Conservation (phyloP, 75 land plant genomes). For the Pinus tabuliformis region DNA sequence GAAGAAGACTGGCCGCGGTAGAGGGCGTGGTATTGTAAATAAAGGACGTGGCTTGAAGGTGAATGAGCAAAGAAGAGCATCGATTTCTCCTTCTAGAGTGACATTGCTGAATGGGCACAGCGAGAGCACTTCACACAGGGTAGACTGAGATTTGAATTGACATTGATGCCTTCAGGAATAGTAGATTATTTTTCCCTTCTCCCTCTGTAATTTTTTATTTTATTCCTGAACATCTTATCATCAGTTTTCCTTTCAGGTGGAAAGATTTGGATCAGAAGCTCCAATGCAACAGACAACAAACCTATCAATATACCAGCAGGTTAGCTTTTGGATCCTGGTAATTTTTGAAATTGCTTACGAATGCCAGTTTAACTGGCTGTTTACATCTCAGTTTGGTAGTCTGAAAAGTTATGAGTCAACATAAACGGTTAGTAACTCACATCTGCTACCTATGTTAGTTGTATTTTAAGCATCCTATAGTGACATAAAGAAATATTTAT, state of each 20-base stretch:
- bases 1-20: slow-evolving; percentile 49
- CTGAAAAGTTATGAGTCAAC: not conserved
- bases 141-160: slow-evolving; percentile 7
- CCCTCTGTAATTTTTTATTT: not conserved
- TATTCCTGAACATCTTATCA: not conserved
- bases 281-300: slow-evolving; percentile 2
- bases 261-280: slow-evolving; percentile 12
- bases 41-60: slow-evolving; percentile 38
- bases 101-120: slow-evolving; percentile 44
- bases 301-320: slow-evolving; percentile 6
- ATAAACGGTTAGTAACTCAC: not conserved
- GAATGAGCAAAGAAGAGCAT: slow-evolving; percentile 28
- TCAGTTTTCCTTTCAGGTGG: slow-evolving; percentile 8
- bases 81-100: slow-evolving; percentile 19
- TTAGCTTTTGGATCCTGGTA: slow-evolving; percentile 5
- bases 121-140: slow-evolving; percentile 41
- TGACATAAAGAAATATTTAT: not conserved
- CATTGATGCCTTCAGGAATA: not conserved
- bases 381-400: not conserved
- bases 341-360: not conserved
- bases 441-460: not conserved
- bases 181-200: not conserved
- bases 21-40: slow-evolving; percentile 40
- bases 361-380: not conserved
- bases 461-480: not conserved